Percentiles rank a stretch among this genome's conserved stretches.
These are phyloP conservation scores for Xylaria sp. DNA, from an alignment of 2,329 filamentous ascomycete species.

Conservation along the genomic window DNA sequence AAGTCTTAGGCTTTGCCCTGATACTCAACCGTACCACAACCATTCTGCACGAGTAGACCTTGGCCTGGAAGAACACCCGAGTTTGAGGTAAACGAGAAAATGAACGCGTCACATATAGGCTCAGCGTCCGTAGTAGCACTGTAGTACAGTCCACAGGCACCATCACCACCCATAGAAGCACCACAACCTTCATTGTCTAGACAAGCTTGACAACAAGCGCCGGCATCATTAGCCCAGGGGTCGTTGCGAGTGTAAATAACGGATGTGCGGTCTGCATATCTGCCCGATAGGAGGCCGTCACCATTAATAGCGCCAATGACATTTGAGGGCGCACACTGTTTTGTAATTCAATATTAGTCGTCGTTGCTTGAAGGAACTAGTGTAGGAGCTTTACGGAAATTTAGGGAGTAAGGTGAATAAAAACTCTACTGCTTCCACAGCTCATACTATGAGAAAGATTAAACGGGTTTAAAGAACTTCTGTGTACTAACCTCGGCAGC, in stretches of 20 bases:
- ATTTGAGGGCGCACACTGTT: constrained; percentile 34
- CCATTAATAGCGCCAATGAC: constrained; percentile 38
- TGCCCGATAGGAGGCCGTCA: constrained; percentile 35
- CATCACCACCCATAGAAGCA: constrained; percentile 31
- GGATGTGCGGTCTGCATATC: constrained; percentile 35
- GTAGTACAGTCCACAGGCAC: constrained; percentile 39
- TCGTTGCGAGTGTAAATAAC: constrained; percentile 35
- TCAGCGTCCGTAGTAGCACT: constrained; percentile 24
- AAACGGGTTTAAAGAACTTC: neutral
- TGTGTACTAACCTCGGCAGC: neutral
- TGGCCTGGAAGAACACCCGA: constrained; percentile 34
- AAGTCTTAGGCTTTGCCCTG: neutral
- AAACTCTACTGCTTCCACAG: neutral
- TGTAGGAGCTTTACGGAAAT: neutral
- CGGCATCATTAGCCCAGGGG: constrained; percentile 35
- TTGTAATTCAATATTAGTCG: neutral
- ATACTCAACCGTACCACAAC: constrained; percentile 32
- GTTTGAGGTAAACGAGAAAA: constrained; percentile 37
- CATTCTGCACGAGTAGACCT: constrained; percentile 36
- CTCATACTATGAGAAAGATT: neutral
- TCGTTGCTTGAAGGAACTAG: neutral
- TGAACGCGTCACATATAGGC: constrained; percentile 34
- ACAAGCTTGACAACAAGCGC: constrained; percentile 45
- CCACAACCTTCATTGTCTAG: constrained; percentile 42
- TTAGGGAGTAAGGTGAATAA: neutral